phyloP scores from a whole-genome alignment of 495 filamentous ascomycete genomes.

The Podospora pseudoanserina region DNA sequence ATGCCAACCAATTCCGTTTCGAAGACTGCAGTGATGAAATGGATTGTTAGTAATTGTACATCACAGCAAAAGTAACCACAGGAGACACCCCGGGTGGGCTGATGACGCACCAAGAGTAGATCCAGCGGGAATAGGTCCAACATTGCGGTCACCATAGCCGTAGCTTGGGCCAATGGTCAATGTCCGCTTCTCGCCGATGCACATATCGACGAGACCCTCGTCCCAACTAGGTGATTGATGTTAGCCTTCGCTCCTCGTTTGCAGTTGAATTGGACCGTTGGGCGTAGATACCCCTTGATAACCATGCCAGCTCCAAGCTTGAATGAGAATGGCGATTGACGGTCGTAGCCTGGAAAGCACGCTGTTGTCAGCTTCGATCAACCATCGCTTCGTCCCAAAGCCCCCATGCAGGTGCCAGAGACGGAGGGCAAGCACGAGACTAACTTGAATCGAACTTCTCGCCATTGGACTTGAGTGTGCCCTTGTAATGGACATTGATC shows the following conservation, averaged over 20 bases:
- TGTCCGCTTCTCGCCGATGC: slow-evolving; percentile 87
- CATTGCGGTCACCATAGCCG: slow-evolving; percentile 72
- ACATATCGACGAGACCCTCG: slow-evolving; percentile 88
- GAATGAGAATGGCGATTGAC: slow-evolving; percentile 72
- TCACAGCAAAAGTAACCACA: neutral
- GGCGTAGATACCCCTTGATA: slow-evolving; percentile 65
- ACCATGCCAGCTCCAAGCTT: slow-evolving; percentile 74
- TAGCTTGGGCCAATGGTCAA: slow-evolving; percentile 85
- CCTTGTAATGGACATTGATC: slow-evolving; percentile 82
- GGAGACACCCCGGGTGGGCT: neutral
- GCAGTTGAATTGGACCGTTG: neutral
- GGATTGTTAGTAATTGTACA: slow-evolving; percentile 24
- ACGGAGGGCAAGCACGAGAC: slow-evolving; percentile 12
- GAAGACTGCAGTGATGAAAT: slow-evolving; percentile 55
- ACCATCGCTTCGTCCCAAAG: slow-evolving; percentile 6
- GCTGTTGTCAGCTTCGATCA: slow-evolving; percentile 21
- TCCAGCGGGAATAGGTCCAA: slow-evolving; percentile 76
- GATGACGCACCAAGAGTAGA: slow-evolving; percentile 62
- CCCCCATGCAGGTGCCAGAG: neutral
- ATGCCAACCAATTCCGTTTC: slow-evolving; percentile 91
- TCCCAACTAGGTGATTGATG: slow-evolving; percentile 62
- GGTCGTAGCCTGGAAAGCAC: slow-evolving; percentile 56
- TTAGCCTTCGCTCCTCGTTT: slow-evolving; percentile 13
- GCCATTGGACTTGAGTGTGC: slow-evolving; percentile 61
- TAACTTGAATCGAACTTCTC: slow-evolving; percentile 57